Evolutionary conservation across 345 rosid genomes (phyloP).

Genomic region (Eucalyptus pauciflora): DNA sequence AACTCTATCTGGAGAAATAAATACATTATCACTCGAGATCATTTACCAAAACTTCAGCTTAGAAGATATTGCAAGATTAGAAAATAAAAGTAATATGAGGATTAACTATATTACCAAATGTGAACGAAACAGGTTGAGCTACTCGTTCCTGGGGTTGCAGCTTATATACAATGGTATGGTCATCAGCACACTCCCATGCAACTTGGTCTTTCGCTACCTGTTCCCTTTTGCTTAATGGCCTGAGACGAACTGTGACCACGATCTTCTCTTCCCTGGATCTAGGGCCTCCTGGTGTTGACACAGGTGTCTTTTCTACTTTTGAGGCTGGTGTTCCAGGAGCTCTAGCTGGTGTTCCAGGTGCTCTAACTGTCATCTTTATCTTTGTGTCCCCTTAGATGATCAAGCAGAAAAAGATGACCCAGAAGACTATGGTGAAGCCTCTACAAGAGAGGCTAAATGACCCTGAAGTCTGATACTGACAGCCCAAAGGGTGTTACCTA

Average conservation of each 20-base stretch:
- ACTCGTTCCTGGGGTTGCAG: slow-evolving; percentile 73
- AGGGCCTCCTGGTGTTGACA: slow-evolving; percentile 60
- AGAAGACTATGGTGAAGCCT: not conserved
- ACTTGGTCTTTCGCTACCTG: slow-evolving; percentile 76
- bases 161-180: slow-evolving; percentile 62
- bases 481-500: not conserved
- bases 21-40: not conserved
- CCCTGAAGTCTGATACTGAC: not conserved
- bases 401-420: not conserved
- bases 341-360: slow-evolving; percentile 38
- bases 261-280: slow-evolving; percentile 89
- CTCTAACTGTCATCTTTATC: slow-evolving; percentile 29
- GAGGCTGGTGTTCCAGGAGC: slow-evolving; percentile 85
- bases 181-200: slow-evolving; percentile 95
- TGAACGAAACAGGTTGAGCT: slow-evolving; percentile 64
- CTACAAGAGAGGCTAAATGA: not conserved
- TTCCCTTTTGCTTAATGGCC: slow-evolving; percentile 90
- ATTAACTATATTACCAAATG: slow-evolving; percentile 51
- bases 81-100: not conserved
- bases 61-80: not conserved
- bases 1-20: slow-evolving; percentile 61
- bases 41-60: not conserved
- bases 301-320: slow-evolving; percentile 68
- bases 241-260: slow-evolving; percentile 85
- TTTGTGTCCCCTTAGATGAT: not conserved